Evolutionary conservation across 371 early-diverging fungal genomes (phyloP), one percentile per base, ranked within the genome.

Genomic region (Mucor irregularis): DNA sequence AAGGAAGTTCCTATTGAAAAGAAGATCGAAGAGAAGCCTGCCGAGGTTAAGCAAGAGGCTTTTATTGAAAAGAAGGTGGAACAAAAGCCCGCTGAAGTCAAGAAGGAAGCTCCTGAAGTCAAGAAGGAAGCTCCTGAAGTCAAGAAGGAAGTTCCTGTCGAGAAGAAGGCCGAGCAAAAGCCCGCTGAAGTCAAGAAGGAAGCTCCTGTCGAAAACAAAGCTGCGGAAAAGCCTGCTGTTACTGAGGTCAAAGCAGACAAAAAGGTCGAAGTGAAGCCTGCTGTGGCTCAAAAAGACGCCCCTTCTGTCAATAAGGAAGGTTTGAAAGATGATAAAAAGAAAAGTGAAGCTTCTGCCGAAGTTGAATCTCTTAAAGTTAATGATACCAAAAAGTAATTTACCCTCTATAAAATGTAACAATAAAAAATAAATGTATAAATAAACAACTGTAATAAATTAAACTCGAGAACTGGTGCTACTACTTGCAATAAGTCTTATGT

Each of bases 91-190:
- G 53, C 25, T 14, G 55, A 26, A 14, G 26, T 25, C 7, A 57
- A 63, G 58, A 57, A 52, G 57, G 61, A 33, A 10, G 33, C 53
- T 53, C 49, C 33, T 1, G 61, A 46, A 5, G 39, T 13, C 11
- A 54, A 54, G 59, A 58, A 54, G 46, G 64, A 38, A 28, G 53
- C 50, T 13, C 53, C 53, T 42, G 52, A 42, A 13, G 56, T 29
- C n/a, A n/a, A n/a, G n/a, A n/a, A n/a, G n/a, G n/a, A n/a, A n/a
- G n/a, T n/a, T n/a, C n/a, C n/a, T 16, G 31, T 31, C 16, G 48
- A 58, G 51, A 33, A 42, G 25, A 25, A 42, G 26, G 43, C 21
- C 3, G 43, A 42, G 11, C 25, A 11, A 24, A n/a, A n/a, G n/a
- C 16, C 33, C 4, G 49, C 29, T 13, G 53, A 29, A n/a, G 38